Base-by-base conservation (phyloP, 306 rosid genomes). In the Citrullus amarus region DNA sequence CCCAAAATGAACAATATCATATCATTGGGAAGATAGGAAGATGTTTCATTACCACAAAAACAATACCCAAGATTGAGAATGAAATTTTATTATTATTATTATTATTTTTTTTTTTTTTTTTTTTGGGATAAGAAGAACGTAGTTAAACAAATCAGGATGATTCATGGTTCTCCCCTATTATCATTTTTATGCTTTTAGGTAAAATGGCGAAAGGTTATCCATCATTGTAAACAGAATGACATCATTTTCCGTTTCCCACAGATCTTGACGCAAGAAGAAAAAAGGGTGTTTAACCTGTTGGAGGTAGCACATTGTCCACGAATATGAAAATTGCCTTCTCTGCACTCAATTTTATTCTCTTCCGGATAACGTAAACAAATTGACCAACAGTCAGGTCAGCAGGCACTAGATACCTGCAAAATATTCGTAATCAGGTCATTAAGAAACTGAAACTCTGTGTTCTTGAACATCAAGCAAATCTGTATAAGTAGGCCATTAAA, bases 331-430 rank as follows among this genome's bases (percentile, higher is more conserved):
- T 87, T 20, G 90, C 85, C 78, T 82, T 82, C 69, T 84, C 90
- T 41, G 90, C 86, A 80, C 88, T 84, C 80, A 84, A 84, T 63
- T 87, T 80, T 62, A 86, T 84, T 70, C 89, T 84, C 79, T 86
- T 82, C 81, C 89, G 87, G 70, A 87, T 82, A 14, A 84, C 90
- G 65, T 84, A 84, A 58, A 87, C 90, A 58, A 87, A 84, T 78
- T 87, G 88, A n/a, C 87, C 86, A 3, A 84, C 88, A 16, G 84
- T 87, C 81, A 87, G 61, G 79, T 87, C 87, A 72, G 87, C 86
- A 28, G 88, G 89, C 34, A 87, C 86, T 11, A 84, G 81, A 85
- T 87, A 84, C 63, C 85, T 87, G 80, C 68, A 80, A 67, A 83
- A 75, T 2, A 53, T 25, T 32, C 41, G 51, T 71, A 39, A 41